These are phyloP conservation scores for Solanum tarapatanum DNA, from an alignment of 257 asterid species.

Conservation along the genomic window DNA sequence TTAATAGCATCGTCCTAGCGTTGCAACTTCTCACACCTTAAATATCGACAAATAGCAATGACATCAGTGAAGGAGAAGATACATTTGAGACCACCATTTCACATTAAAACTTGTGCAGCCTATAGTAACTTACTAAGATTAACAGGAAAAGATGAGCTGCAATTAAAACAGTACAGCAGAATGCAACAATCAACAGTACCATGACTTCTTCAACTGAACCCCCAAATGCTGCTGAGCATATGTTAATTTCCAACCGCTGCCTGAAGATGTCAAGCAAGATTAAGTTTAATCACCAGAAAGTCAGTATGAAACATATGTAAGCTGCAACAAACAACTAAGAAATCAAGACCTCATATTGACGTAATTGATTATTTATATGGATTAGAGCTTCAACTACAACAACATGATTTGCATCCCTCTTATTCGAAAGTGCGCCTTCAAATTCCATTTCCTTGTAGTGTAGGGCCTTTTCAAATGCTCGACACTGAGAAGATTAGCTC, in stretches of 20 bases:
- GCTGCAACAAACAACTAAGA: not conserved
- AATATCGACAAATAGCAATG: not conserved
- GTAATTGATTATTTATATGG: slow-evolving; percentile 91
- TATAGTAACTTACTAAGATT: not conserved
- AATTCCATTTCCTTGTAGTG: slow-evolving; percentile 98
- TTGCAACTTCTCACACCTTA: slow-evolving; percentile 94
- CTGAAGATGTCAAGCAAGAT: slow-evolving; percentile 25
- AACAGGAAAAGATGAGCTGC: not conserved
- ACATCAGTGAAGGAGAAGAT: not conserved
- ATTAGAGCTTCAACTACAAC: slow-evolving; percentile 92
- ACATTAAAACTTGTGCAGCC: not conserved
- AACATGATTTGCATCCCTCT: slow-evolving; percentile 86
- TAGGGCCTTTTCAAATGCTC: slow-evolving; percentile 95
- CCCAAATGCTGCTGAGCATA: slow-evolving; percentile 87
- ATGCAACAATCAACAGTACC: slow-evolving; percentile 32
- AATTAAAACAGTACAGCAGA: not conserved
- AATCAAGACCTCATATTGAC: slow-evolving; percentile 78
- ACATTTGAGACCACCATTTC: not conserved
- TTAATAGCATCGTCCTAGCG: slow-evolving; percentile 67
- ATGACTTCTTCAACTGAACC: slow-evolving; percentile 91
- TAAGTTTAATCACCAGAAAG: not conserved
- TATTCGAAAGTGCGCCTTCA: slow-evolving; percentile 77
- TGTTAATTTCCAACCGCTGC: slow-evolving; percentile 95
- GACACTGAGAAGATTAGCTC: slow-evolving; percentile 54
- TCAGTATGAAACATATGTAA: not conserved